phyloP scores from a whole-genome alignment of 75 land plant genomes.

The Sequoia sempervirens region DNA sequence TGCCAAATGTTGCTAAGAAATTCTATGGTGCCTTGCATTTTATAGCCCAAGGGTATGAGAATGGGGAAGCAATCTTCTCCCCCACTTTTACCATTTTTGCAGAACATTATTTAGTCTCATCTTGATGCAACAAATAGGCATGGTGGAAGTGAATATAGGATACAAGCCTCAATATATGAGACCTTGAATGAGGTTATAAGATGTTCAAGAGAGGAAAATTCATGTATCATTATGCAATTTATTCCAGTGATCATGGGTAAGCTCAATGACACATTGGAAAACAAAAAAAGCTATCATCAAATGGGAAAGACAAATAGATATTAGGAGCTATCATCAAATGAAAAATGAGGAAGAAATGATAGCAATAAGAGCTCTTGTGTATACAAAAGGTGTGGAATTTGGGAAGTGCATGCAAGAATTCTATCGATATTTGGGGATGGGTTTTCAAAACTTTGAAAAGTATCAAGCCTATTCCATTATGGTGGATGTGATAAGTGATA shows the following conservation, averaged over 20 bases:
- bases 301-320: slow-evolving; percentile 37
- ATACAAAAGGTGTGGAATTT: slow-evolving; percentile 27
- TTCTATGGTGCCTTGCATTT: slow-evolving; percentile 37
- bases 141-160: slow-evolving; percentile 30
- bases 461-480: slow-evolving; percentile 43
- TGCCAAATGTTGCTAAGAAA: slow-evolving; percentile 38
- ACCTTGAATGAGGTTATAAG: slow-evolving; percentile 38
- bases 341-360: slow-evolving; percentile 43
- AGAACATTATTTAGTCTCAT: slow-evolving; percentile 23
- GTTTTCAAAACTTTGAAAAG: too few species aligned
- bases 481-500: slow-evolving; percentile 35
- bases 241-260: slow-evolving; percentile 36
- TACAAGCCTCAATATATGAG: slow-evolving; percentile 27
- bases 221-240: slow-evolving; percentile 29
- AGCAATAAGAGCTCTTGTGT: slow-evolving; percentile 38
- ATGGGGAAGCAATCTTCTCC: slow-evolving; percentile 15
- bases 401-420: too few species aligned
- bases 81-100: slow-evolving; percentile 30
- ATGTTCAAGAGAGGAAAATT: slow-evolving; percentile 37
- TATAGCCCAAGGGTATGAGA: slow-evolving; percentile 36
- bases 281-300: slow-evolving; percentile 26
- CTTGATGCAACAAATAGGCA: slow-evolving; percentile 24
- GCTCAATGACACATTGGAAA: slow-evolving; percentile 25
- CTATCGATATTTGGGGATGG: too few species aligned
- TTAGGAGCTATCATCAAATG: too few species aligned